Percentiles rank a stretch among this genome's conserved stretches.
These are phyloP conservation scores for Cryphonectria carpinicola DNA, from an alignment of 2,329 filamentous ascomycete genomes.

Conservation along the genomic window DNA sequence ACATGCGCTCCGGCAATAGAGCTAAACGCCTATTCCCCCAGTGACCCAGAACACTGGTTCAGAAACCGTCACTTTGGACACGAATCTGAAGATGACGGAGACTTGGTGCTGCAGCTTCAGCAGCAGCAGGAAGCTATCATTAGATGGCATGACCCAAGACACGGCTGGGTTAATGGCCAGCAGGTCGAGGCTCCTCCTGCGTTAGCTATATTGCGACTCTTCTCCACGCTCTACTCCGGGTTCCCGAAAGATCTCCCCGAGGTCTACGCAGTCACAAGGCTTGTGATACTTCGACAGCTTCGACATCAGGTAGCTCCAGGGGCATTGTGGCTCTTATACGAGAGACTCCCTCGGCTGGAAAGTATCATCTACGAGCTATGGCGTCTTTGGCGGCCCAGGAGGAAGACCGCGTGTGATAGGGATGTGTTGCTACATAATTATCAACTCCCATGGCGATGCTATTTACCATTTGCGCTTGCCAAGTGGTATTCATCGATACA, in stretches of 20 bases:
- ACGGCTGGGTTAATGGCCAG: not conserved
- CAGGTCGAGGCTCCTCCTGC: not conserved
- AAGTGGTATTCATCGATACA: not conserved
- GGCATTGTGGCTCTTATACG: not conserved
- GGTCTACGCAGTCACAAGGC: not conserved
- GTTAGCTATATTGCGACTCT: not conserved
- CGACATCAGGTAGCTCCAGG: not conserved
- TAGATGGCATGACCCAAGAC: not conserved
- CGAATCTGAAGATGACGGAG: not conserved
- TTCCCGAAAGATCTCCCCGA: too few species aligned
- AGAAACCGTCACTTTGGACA: not conserved
- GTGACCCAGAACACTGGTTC: not conserved
- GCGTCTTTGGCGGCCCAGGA: not conserved
- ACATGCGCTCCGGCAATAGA: not conserved
- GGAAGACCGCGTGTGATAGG: not conserved
- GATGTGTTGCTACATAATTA: not conserved
- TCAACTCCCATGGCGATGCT: not conserved
- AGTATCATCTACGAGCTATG: not conserved
- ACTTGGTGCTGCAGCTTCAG: not conserved
- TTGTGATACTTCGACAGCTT: not conserved
- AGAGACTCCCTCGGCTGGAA: not conserved
- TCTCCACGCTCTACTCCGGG: not conserved
- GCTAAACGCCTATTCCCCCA: not conserved
- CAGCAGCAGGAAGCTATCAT: not conserved
- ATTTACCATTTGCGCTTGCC: not conserved